These are phyloP conservation scores for Heliamphora exappendiculata DNA, from an alignment of 148 eudicot species.

Conservation along the genomic window DNA sequence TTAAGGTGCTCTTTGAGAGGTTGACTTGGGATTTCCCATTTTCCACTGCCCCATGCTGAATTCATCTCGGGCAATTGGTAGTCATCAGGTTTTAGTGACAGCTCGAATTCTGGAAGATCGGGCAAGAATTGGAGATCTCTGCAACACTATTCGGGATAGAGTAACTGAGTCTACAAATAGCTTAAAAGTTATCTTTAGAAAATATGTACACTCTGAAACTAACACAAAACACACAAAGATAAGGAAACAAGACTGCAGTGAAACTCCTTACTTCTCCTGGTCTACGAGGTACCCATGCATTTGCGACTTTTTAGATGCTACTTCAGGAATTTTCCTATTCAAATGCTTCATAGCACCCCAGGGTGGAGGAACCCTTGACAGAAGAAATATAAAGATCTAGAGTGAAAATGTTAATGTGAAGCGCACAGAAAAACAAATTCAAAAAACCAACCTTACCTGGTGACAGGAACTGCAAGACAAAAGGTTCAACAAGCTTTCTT, in stretches of 20 bases:
- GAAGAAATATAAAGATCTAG: not conserved
- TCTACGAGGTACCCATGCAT: constrained; percentile 66
- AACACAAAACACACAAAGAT: not conserved
- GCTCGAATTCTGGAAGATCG: constrained; percentile 81
- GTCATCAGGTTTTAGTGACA: constrained; percentile 83
- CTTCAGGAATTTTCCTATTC: constrained; percentile 68
- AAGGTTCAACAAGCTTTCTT: constrained; percentile 75
- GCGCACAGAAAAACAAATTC: not conserved
- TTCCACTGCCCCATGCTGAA: constrained; percentile 51
- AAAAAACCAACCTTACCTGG: constrained; percentile 37
- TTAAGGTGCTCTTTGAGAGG: constrained; percentile 55
- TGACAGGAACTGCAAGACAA: constrained; percentile 72
- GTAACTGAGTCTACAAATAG: not conserved
- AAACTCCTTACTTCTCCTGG: constrained; percentile 65
- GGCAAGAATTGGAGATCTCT: constrained; percentile 65
- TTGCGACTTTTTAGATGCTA: constrained; percentile 65
- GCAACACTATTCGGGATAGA: constrained; percentile 18
- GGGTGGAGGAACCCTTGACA: constrained; percentile 63
- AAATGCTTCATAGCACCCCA: constrained; percentile 86
- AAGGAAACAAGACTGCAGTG: not conserved
- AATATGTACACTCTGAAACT: not conserved
- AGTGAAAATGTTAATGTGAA: not conserved
- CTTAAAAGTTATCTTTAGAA: not conserved
- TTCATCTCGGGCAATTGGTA: constrained; percentile 61
- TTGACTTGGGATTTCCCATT: constrained; percentile 50